Base-by-base conservation (phyloP, 352 stramenopile species). In the Phytophthora sansomeana region DNA sequence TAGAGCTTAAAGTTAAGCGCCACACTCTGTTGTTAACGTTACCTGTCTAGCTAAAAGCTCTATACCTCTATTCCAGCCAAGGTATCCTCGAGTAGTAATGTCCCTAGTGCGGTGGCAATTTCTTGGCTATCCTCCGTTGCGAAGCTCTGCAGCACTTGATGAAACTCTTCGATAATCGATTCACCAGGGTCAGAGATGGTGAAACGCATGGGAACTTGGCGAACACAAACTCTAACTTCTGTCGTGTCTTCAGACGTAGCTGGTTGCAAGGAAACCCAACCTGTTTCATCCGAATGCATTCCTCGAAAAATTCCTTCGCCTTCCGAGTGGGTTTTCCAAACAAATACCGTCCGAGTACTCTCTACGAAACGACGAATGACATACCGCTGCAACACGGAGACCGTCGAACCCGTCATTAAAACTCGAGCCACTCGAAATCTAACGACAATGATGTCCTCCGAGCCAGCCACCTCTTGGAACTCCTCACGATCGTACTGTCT, bases 301-400 rank as follows among this genome's bases (percentile, higher is more conserved):
- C 59, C 59, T 1, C 11, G 30, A 39, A 60, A 58, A 4, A 54
- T 33, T 14, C 49, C 42, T 33, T 67, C 50, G 8, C 50, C 59
- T 44, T 59, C 49, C 11, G 52, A 38, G n/a, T 55, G 60, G 4
- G 24, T 33, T 35, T 61, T 54, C 49, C 49, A 67, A n/a, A n/a
- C n/a, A n/a, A n/a, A n/a, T n/a, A n/a, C n/a, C n/a, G 17, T 35
- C 49, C 36, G 10, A 21, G 9, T 11, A 56, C 16, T 13, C 19
- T 67, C 59, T n/a, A 55, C 6, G 16, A 67, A 56, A 4, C 59
- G 49, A 35, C 50, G 41, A 49, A 8, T 43, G 13, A 50, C 42
- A 36, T 36, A n/a, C 7, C 50, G 51, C 48, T 67, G 50, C 11
- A 61, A 6, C 5, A 56, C 32, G 1, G 41, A 61, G 16, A 43